Percentiles rank a stretch among this genome's conserved stretches.
These are phyloP conservation scores for Buddleja alternifolia DNA, from an alignment of 257 asterid species.

Conservation along the genomic window DNA sequence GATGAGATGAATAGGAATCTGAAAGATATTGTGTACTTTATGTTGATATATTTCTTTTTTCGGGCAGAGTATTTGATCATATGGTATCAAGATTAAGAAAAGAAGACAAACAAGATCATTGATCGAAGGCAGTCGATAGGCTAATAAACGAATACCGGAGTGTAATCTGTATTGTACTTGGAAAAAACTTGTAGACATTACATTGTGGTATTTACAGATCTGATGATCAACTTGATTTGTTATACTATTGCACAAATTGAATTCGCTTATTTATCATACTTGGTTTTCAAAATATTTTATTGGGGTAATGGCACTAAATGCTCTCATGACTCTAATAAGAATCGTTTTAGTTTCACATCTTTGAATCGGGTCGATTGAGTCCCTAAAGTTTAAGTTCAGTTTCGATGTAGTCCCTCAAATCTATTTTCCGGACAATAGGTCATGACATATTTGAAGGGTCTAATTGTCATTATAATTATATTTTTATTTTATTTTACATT, in stretches of 20 bases:
- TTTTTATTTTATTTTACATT: too few species aligned
- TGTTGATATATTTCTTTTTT: conserved; percentile 1
- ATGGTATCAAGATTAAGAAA: conserved; percentile 64
- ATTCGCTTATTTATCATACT: background rate
- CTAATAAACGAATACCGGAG: conserved; percentile 43
- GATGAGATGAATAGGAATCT: too few species aligned
- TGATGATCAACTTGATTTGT: background rate
- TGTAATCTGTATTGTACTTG: conserved; percentile 13
- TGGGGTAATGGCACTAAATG: too few species aligned
- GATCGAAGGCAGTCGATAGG: too few species aligned
- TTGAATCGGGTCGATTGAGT: too few species aligned
- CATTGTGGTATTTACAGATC: background rate
- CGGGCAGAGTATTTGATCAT: conserved; percentile 65
- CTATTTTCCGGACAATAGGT: too few species aligned
- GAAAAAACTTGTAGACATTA: background rate
- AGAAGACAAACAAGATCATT: conserved; percentile 38
- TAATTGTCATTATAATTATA: too few species aligned
- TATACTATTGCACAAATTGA: background rate
- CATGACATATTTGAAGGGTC: too few species aligned
- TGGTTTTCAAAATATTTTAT: background rate
- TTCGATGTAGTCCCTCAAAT: too few species aligned
- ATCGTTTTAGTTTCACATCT: too few species aligned
- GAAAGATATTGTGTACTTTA: conserved; percentile 10
- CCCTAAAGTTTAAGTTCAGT: too few species aligned
- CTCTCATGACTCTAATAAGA: too few species aligned